A percentile compares a stretch with the other conserved stretches of the same genome.
Evolutionary conservation across 495 filamentous ascomycete genomes (phyloP).

Genomic region (Penicillium psychrofluorescens): DNA sequence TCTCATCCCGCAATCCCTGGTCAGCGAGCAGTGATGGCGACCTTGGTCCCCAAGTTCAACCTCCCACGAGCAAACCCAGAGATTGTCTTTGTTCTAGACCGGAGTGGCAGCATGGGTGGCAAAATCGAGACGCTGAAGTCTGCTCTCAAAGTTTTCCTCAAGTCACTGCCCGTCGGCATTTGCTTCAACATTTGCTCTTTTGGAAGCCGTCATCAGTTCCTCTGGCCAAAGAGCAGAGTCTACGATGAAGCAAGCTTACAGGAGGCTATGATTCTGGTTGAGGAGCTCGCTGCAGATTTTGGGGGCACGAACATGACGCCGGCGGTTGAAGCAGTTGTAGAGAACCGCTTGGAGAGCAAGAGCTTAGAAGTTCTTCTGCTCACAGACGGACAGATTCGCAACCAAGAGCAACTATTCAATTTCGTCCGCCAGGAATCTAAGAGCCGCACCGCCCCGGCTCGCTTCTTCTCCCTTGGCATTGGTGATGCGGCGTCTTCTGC

Average conservation of each 20-base stretch:
- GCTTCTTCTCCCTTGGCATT: constrained; percentile 63
- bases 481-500: constrained; percentile 53
- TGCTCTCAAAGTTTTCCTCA: constrained; percentile 61
- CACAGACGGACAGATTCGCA: constrained; percentile 66
- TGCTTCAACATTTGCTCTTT: constrained; percentile 76
- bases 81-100: constrained; percentile 64
- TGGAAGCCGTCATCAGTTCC: constrained; percentile 41
- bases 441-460: constrained; percentile 34
- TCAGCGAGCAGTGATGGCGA: constrained; percentile 60
- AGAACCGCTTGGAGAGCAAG: constrained; percentile 42
- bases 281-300: constrained; percentile 41
- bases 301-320: constrained; percentile 64
- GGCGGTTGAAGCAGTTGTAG: constrained; percentile 46
- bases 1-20: constrained; percentile 49
- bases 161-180: constrained; percentile 57
- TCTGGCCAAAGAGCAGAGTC: constrained; percentile 50
- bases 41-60: constrained; percentile 58
- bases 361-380: constrained; percentile 59
- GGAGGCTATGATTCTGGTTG: constrained; percentile 42
- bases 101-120: constrained; percentile 57
- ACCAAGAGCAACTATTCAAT: constrained; percentile 45
- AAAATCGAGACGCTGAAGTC: constrained; percentile 48
- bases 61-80: constrained; percentile 49
- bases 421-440: constrained; percentile 33
- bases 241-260: constrained; percentile 47